phyloP scores from a whole-genome alignment of 805 yeast species.

The Candida ortonii region DNA sequence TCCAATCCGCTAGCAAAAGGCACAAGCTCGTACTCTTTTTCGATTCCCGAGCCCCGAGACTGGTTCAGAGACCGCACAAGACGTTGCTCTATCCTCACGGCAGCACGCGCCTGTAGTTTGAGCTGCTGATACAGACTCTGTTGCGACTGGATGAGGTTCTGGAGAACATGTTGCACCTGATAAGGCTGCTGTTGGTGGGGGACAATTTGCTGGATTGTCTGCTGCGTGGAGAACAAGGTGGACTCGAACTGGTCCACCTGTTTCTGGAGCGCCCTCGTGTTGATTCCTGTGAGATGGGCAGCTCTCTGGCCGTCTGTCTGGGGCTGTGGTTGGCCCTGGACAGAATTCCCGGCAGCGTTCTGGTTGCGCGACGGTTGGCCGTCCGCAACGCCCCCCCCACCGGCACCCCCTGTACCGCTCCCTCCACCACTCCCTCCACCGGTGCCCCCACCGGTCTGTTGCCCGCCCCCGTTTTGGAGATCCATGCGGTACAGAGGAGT shows the following conservation, averaged over 20 bases:
- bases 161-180: slow-evolving; percentile 18
- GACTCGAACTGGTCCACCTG: slow-evolving; percentile 19
- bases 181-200: slow-evolving; percentile 17
- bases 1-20: slow-evolving; percentile 27
- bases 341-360: slow-evolving; percentile 2
- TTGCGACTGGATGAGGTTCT: slow-evolving; percentile 19
- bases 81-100: slow-evolving; percentile 29
- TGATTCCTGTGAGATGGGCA: not conserved
- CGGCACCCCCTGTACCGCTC: no score
- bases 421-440: not conserved
- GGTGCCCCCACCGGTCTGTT: not conserved
- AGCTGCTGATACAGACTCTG: slow-evolving; percentile 21
- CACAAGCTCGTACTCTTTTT: slow-evolving; percentile 28
- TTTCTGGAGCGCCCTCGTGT: slow-evolving; percentile 3
- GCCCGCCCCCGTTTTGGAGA: slow-evolving; percentile 12
- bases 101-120: slow-evolving; percentile 19
- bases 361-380: slow-evolving; percentile 1
- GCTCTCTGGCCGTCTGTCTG: slow-evolving; percentile 3
- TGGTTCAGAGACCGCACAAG: slow-evolving; percentile 25
- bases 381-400: no score
- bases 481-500: slow-evolving; percentile 26
- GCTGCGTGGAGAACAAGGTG: slow-evolving; percentile 16
- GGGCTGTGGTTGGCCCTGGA: not conserved
- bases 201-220: slow-evolving; percentile 10
- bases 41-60: slow-evolving; percentile 31